Evolutionary conservation across 2,329 filamentous ascomycete species (phyloP).

Genomic region (Chaetomium olivaceum): DNA sequence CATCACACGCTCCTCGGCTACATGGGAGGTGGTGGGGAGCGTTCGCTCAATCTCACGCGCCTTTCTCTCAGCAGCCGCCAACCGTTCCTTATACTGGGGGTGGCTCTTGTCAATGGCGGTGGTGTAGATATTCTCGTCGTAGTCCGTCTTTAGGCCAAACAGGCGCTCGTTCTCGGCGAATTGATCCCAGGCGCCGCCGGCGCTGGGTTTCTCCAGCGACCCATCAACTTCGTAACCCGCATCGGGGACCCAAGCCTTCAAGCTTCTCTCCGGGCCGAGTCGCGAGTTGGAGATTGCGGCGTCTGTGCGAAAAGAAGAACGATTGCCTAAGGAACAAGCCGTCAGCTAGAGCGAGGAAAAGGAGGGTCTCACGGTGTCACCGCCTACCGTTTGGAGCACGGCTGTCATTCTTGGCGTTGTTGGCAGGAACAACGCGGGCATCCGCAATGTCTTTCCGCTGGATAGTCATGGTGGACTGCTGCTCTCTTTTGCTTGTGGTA

Average conservation of each 20-base stretch:
- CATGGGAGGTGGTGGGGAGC: constrained; percentile 72
- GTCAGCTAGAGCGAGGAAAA: constrained; percentile 1
- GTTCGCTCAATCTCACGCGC: constrained; percentile 87
- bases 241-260: constrained; percentile 81
- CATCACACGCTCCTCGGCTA: constrained; percentile 84
- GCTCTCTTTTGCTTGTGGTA: constrained; percentile 35
- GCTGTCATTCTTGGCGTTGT: constrained; percentile 39
- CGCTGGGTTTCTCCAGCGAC: constrained; percentile 65
- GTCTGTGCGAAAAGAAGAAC: constrained; percentile 78
- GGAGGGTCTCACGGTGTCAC: neutral
- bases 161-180: constrained; percentile 86
- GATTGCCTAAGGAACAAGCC: constrained; percentile 53
- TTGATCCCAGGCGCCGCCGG: constrained; percentile 75
- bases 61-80: constrained; percentile 77
- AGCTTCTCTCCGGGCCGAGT: constrained; percentile 66
- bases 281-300: constrained; percentile 79
- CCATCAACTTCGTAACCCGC: constrained; percentile 63
- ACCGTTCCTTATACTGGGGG: constrained; percentile 75
- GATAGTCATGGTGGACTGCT: constrained; percentile 39
- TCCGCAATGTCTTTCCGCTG: constrained; percentile 39
- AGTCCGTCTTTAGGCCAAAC: constrained; percentile 86
- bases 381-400: constrained; percentile 45
- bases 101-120: constrained; percentile 83
- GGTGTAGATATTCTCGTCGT: constrained; percentile 93
- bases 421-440: constrained; percentile 33